Percentiles rank a stretch among this genome's conserved stretches.
Conservation (phyloP, 2,329 filamentous ascomycete species). For the Trichothecium sympodiale region DNA sequence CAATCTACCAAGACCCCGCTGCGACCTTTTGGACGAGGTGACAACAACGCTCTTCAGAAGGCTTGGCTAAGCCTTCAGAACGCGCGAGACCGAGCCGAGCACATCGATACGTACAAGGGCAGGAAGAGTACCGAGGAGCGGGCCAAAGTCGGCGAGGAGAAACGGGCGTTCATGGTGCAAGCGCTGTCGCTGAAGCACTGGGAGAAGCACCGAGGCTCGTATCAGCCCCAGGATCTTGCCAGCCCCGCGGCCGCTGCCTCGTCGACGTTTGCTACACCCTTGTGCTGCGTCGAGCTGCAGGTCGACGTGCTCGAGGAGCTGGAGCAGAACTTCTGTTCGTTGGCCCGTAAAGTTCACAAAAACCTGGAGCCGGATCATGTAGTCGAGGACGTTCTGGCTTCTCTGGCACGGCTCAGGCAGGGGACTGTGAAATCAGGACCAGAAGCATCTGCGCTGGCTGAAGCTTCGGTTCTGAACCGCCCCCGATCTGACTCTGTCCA, state of each 20-base stretch:
- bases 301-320: slow-evolving; percentile 36
- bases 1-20: slow-evolving; percentile 48
- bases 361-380: slow-evolving; percentile 32
- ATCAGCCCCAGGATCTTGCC: slow-evolving; percentile 17
- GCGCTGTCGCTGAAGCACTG: slow-evolving; percentile 34
- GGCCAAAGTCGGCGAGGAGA: slow-evolving; percentile 22
- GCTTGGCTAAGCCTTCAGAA: slow-evolving; percentile 58
- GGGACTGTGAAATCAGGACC: no score
- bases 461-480: no score
- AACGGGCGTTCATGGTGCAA: slow-evolving; percentile 26
- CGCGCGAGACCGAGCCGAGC: slow-evolving; percentile 34
- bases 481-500: no score
- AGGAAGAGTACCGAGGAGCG: slow-evolving; percentile 11
- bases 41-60: slow-evolving; percentile 70
- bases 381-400: slow-evolving; percentile 32
- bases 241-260: slow-evolving; percentile 16
- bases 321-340: slow-evolving; percentile 36
- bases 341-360: slow-evolving; percentile 28
- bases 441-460: no score
- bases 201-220: slow-evolving; percentile 31
- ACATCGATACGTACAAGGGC: slow-evolving; percentile 21
- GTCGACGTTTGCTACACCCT: slow-evolving; percentile 18
- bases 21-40: slow-evolving; percentile 66
- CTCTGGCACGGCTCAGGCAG: slow-evolving; percentile 8
- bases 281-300: slow-evolving; percentile 38